Evolutionary conservation across 306 rosid genomes (phyloP).

Genomic region (Trichosanthes cucumerina): DNA sequence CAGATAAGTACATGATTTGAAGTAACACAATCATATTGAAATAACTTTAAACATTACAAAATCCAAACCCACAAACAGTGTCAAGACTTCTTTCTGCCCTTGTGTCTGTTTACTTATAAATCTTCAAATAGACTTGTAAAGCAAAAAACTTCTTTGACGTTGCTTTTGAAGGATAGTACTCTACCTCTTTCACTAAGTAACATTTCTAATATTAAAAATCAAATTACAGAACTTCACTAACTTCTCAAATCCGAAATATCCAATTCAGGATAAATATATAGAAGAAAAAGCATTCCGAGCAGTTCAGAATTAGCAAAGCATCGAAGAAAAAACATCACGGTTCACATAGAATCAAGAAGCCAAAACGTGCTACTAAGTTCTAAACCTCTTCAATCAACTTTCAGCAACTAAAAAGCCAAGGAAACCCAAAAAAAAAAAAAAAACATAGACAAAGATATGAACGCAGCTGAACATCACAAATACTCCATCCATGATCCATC

Average conservation of each 20-base stretch:
- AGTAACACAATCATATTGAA: neutral
- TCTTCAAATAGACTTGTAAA: neutral
- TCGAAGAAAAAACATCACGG: neutral
- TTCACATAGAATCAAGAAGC: neutral
- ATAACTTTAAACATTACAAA: neutral
- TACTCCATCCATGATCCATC: neutral
- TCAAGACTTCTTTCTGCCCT: neutral
- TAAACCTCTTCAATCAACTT: neutral
- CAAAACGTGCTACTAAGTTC: neutral
- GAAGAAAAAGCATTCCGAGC: neutral
- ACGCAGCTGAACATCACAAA: neutral
- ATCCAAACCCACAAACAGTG: neutral
- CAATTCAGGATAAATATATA: neutral
- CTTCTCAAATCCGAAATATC: neutral
- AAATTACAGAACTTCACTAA: neutral
- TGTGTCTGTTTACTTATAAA: neutral
- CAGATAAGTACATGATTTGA: neutral
- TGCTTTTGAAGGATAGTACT: neutral
- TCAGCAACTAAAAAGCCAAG: neutral
- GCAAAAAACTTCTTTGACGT: neutral
- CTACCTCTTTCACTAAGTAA: neutral
- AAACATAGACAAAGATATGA: neutral
- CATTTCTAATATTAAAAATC: neutral
- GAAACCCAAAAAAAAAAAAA: neutral
- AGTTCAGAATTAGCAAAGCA: neutral